Evolutionary conservation across 1,284 basidiomycete genomes (phyloP), one percentile per base, ranked within the genome.

Genomic region (Trametes polyzona): DNA sequence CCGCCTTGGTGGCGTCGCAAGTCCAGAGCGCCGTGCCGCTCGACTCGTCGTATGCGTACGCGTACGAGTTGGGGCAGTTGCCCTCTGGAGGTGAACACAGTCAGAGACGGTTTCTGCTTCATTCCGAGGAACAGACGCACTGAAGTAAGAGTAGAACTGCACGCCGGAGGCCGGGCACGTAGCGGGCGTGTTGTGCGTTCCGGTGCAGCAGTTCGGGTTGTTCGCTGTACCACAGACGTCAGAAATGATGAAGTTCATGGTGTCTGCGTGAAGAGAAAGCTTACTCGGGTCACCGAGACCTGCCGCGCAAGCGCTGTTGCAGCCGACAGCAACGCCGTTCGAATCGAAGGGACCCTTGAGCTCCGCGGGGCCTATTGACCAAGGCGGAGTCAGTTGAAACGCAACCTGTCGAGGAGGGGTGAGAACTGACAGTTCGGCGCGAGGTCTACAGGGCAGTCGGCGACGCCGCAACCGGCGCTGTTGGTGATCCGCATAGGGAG

Each of bases 231-330:
- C n/a, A n/a, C n/a, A n/a, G n/a, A n/a, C n/a, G n/a, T n/a, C n/a
- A n/a, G n/a, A n/a, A n/a, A n/a, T n/a, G n/a, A n/a, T n/a, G n/a
- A n/a, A n/a, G n/a, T n/a, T n/a, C 9, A 23, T 12, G 12, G 17
- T 1, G 36, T 1, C 23, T n/a, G 14, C 26, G n/a, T 3, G 26
- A 12, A 39, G n/a, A 16, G 40, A 30, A 3, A 65, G n/a, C 70
- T 14, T 60, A 76, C 77, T 29, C 40, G 73, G 78, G 64, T 81
- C 76, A 17, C 71, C 71, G 29, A 86, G 71, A 62, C 84, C 83
- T 12, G 83, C 83, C 1, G 69, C 62, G 69, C 86, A 88, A 2
- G 86, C 81, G 48, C 78, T 81, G 68, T 79, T 80, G 74, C 85
- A 86, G 7, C 83, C 84, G 24, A 83, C 76, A 4, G 77, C 77